Conservation (phyloP, 78 protist genomes). For the Paulinella micropora region DNA sequence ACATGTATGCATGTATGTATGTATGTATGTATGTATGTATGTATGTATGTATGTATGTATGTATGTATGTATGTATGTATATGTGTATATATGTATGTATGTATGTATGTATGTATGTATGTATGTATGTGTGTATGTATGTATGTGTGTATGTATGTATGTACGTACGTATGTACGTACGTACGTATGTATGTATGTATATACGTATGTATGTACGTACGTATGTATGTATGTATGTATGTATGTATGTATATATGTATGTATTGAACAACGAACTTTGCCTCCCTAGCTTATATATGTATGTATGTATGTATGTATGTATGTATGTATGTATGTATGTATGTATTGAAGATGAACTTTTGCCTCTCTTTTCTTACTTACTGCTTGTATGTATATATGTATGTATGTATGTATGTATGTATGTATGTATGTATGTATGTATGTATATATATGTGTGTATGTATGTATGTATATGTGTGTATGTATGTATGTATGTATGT, state of each 20-base stretch:
- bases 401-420: not conserved
- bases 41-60: not conserved
- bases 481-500: not conserved
- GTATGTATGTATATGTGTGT: not conserved
- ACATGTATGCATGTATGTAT: not conserved
- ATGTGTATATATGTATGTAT: not conserved
- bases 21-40: not conserved
- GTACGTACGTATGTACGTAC: too few species aligned
- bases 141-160: too few species aligned
- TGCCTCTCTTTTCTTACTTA: too few species aligned
- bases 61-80: not conserved
- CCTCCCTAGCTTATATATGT: not conserved
- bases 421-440: not conserved
- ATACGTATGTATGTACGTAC: not conserved
- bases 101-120: not conserved
- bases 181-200: not conserved
- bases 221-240: not conserved
- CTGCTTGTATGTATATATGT: not conserved
- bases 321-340: too few species aligned
- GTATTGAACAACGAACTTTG: not conserved
- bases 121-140: too few species aligned
- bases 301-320: not conserved
- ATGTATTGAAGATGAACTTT: too few species aligned
- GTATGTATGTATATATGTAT: not conserved
- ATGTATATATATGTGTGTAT: not conserved